Conservation (phyloP, 805 yeast species). For the Kregervanrija delftensis region DNA sequence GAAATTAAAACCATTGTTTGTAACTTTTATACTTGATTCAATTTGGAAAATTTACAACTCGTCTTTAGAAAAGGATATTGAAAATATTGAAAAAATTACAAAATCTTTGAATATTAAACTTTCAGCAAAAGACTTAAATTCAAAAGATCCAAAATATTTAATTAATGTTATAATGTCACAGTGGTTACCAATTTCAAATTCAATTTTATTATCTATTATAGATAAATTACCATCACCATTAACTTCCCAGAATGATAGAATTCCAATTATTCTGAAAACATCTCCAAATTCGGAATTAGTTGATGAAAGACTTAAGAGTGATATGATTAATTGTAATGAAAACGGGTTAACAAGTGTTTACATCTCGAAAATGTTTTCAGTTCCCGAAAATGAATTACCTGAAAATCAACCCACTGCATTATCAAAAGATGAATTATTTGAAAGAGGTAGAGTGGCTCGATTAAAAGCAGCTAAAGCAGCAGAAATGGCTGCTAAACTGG, state of each 20-base stretch:
- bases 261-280: slow-evolving; percentile 57
- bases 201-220: slow-evolving; percentile 76
- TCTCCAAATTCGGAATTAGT: slow-evolving; percentile 45
- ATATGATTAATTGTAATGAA: slow-evolving; percentile 65
- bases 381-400: slow-evolving; percentile 79
- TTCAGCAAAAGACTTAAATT: slow-evolving; percentile 65
- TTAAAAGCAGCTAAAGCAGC: slow-evolving; percentile 62
- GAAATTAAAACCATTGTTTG: slow-evolving; percentile 71
- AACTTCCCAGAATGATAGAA: slow-evolving; percentile 64
- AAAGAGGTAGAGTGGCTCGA: slow-evolving; percentile 58
- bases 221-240: slow-evolving; percentile 82
- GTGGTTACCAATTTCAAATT: slow-evolving; percentile 90
- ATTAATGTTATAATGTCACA: slow-evolving; percentile 71
- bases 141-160: slow-evolving; percentile 66
- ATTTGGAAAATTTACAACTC: slow-evolving; percentile 88
- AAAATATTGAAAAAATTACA: slow-evolving; percentile 68
- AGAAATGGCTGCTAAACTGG: slow-evolving; percentile 34
- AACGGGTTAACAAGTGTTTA: slow-evolving; percentile 65
- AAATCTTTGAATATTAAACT: slow-evolving; percentile 62
- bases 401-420: slow-evolving; percentile 35
- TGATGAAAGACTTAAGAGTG: slow-evolving; percentile 39
- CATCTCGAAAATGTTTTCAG: slow-evolving; percentile 82
- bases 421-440: slow-evolving; percentile 52
- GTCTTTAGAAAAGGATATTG: slow-evolving; percentile 57
- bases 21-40: slow-evolving; percentile 76